Base-by-base conservation (phyloP, 2,329 filamentous ascomycete species). In the Aspergillus pseudotamarii region DNA sequence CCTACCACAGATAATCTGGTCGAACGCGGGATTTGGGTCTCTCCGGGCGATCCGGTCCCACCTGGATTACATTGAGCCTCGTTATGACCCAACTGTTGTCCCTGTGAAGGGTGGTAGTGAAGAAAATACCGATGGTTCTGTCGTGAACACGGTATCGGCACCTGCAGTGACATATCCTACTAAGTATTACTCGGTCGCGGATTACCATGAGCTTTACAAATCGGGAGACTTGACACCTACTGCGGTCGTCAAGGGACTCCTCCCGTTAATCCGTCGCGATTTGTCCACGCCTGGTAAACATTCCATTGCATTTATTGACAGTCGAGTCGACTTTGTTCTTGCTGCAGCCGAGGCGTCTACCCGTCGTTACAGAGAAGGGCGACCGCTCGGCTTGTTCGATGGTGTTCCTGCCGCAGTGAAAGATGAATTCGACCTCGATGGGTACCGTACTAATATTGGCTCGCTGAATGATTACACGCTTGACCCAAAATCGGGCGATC, bases 341-440 rank as follows among this genome's bases (percentile, higher is more conserved):
- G 82, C 83, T 41, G 88, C 90, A 0, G 91, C 91, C 0, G 82
- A 82, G 68, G 88, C 84, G 9, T 93, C 91, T 1, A 89, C 91
- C 0, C 81, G 84, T 70, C 83, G 91, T 28, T 94, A 89, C 76
- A 84, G 84, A 56, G 80, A 82, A 11, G 89, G 89, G 0, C 83
- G 83, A 65, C 84, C 87, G 1, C 76, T 91, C 10, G 83, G 90
- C n/a, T 75, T 90, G 11, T 80, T 94, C 3, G 91, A 94, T 70
- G 92, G 92, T 11, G 87, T 94, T 1, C 92, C 91, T 0, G 84
- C 93, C 45, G 89, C 88, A 1, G 86, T 93, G 70, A 94, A 94
- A 78, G 91, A 93, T 70, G 91, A 94, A 69, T 83, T 88, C 23
- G 82, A 88, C 64, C 82, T 91, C 30, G 81, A 86, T 69, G 90